Evolutionary conservation across 179 eudicot species (phyloP).

Genomic region (Beta macrorhiza): DNA sequence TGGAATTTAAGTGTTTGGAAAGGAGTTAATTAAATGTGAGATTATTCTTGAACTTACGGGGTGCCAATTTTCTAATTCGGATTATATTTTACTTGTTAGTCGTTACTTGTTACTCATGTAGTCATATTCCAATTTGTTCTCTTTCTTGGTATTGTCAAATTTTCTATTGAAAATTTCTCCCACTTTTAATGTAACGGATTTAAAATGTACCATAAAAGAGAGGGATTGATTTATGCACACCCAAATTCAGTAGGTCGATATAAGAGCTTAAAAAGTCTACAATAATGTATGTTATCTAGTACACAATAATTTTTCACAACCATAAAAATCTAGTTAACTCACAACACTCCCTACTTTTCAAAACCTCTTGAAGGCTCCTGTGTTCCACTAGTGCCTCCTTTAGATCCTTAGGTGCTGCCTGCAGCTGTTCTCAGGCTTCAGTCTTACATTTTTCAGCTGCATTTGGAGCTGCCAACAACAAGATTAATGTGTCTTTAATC

Average conservation of each 20-base stretch:
- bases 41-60: no score
- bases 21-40: no score
- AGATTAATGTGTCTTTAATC: background rate
- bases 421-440: constrained; percentile 14
- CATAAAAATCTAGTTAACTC: constrained; percentile 20
- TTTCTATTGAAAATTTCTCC: background rate
- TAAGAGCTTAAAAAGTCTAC: constrained; percentile 25
- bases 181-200: background rate
- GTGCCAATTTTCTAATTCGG: no score
- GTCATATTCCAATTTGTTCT: no score
- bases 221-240: constrained; percentile 25
- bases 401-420: background rate
- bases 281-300: constrained; percentile 21
- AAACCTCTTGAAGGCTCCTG: constrained; percentile 39
- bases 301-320: constrained; percentile 25
- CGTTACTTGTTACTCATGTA: no score
- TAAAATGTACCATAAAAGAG: background rate
- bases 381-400: constrained; percentile 35
- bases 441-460: constrained; percentile 27
- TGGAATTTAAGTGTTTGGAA: background rate
- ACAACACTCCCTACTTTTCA: constrained; percentile 28
- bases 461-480: constrained; percentile 28
- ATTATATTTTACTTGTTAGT: no score
- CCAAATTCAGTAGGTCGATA: constrained; percentile 22
- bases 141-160: background rate